phyloP scores from a whole-genome alignment of 805 yeast species.

The Debaryomyces maramus region DNA sequence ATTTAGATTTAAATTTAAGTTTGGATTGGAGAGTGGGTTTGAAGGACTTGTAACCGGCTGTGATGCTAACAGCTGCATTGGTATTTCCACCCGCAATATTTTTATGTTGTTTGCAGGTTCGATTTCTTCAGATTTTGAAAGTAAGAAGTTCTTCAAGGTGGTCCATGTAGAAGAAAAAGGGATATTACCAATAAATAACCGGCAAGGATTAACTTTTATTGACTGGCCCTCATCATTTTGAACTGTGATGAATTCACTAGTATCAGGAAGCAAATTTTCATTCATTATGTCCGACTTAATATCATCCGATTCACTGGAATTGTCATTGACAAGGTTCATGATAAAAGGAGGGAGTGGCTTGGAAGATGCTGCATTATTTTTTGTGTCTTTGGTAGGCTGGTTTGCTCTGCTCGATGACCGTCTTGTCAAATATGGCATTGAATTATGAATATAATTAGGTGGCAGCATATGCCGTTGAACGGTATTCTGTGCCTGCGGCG shows the following conservation, averaged over 20 bases:
- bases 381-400: constrained; percentile 13
- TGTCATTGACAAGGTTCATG: constrained; percentile 20
- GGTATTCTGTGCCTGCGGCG: not conserved
- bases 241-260: constrained; percentile 15
- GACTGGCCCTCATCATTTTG: constrained; percentile 25
- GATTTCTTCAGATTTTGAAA: constrained; percentile 21
- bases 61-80: constrained; percentile 27
- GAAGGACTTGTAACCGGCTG: constrained; percentile 4
- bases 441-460: constrained; percentile 1
- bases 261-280: constrained; percentile 1
- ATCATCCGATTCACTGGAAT: not conserved
- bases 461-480: not conserved
- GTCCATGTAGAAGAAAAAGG: constrained; percentile 48
- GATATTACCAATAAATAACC: constrained; percentile 57
- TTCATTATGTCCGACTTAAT: constrained; percentile 7
- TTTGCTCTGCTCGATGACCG: constrained; percentile 13
- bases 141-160: constrained; percentile 29
- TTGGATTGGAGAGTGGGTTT: not conserved
- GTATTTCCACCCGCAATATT: constrained; percentile 41
- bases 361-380: constrained; percentile 8
- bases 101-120: constrained; percentile 27
- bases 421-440: constrained; percentile 10
- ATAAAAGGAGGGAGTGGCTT: constrained; percentile 27
- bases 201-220: constrained; percentile 40
- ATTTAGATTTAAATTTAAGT: not conserved